Base-by-base conservation (phyloP, 192 early-diverging fungal species). In the Fimicolochytrium jonesii region DNA sequence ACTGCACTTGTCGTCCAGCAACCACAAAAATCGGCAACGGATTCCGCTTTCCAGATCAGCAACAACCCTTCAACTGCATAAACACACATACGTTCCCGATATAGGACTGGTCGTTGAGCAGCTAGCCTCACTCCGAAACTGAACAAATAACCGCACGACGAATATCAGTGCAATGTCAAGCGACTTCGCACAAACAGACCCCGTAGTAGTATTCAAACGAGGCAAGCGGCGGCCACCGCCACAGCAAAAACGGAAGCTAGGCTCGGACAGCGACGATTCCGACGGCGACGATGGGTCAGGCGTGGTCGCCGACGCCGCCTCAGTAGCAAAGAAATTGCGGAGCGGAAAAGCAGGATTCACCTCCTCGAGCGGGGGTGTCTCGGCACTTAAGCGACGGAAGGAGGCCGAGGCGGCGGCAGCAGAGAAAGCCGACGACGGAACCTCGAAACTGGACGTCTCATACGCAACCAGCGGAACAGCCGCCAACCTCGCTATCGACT, bases 391-490 rank as follows among this genome's bases (percentile, higher is more conserved):
- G 31, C 66, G 66, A 42, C 61, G 36, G 22, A 64, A 64, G 33
- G 36, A 64, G 37, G 52, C 43, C 26, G 62, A 25, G 10, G 35
- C 66, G 6, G 35, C 28, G 11, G 49, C 59, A 10, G 26, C 3
- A 5, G 26, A 33, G 18, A 30, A 43, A 9, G 43, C 34, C 18
- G 46, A 26, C 20, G 20, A n/a, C 10, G 59, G 45, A 2, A 29
- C 29, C 6, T 60, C 56, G 2, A 55, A 41, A 17, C 50, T 67
- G 4, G 37, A 60, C 28, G 56, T 60, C 9, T 18, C 66, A 6
- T 67, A 49, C 26, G 48, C 30, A 7, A 48, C 66, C 1, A 60
- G 56, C 32, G 79, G 79, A 15, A 77, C 79, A 0, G 80, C 80
- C 3, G 70, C 74, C 2, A 70, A 60, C 22, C 39, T 82, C 4